These are phyloP conservation scores for Alliaria petiolata DNA, from an alignment of 345 rosid genomes.

Conservation along the genomic window DNA sequence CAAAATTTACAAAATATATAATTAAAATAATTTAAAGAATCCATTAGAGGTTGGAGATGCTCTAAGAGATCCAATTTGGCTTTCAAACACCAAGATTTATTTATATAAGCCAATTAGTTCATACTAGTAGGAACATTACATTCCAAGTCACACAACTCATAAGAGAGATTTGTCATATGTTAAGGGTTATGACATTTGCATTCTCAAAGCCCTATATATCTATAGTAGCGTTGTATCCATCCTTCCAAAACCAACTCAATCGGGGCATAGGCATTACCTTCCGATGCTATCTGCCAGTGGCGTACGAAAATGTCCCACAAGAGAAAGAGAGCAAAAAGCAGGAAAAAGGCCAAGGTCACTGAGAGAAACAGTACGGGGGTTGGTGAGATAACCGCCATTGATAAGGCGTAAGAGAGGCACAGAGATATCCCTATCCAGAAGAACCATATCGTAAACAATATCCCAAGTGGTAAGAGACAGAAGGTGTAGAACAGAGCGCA, in stretches of 20 bases:
- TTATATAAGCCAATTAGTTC: not conserved
- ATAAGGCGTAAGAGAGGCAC: conserved; percentile 2
- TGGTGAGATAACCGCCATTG: conserved; percentile 18
- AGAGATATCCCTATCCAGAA: not conserved
- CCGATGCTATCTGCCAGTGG: not conserved
- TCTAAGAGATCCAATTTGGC: too few relatives aligned
- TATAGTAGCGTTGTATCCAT: not conserved
- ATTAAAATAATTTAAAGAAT: too few relatives aligned
- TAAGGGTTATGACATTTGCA: not conserved
- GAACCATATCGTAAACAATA: not conserved
- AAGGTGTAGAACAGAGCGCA: conserved; percentile 9
- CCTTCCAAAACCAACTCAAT: conserved; percentile 4
- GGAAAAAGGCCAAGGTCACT: not conserved
- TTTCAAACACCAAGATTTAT: too few relatives aligned
- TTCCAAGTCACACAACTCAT: not conserved
- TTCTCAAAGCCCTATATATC: not conserved
- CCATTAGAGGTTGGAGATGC: too few relatives aligned
- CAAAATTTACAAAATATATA: too few relatives aligned
- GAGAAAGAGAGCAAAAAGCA: not conserved
- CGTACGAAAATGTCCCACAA: not conserved
- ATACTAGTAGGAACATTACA: not conserved
- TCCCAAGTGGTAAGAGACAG: conserved; percentile 11
- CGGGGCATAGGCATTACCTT: not conserved
- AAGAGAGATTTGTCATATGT: not conserved
- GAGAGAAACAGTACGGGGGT: not conserved